Evolutionary conservation across 306 rosid species (phyloP), one percentile per base, ranked within the genome.

Genomic region (Purshia tridentata): DNA sequence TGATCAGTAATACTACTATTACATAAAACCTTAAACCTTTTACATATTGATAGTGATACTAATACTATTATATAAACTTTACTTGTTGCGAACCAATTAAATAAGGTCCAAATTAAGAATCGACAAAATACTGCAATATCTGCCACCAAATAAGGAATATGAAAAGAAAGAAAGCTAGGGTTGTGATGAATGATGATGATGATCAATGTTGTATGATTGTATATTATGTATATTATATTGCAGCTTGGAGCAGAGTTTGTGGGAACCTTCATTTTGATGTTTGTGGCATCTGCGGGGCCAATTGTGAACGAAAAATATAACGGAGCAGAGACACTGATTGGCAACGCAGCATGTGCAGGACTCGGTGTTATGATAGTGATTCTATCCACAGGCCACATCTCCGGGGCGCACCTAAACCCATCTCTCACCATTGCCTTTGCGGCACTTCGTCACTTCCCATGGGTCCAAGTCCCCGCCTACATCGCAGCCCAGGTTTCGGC

Each of bases 221-320:
- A 29, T 29, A 29, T 29, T 29, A 29, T 15, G 8, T 18, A 19
- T 2, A 11, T 20, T 41, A 57, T 42, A 46, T 64, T 64, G 44
- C 86, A 93, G 98, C 10, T 93, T 4, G 97, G 97, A 81, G 97
- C 98, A 58, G 98, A 93, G 86, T 93, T 93, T 57, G 97, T 93
- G 69, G 98, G 98, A 4, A 93, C 98, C 0, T 93, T 93, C 87
- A 80, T 93, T 59, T 44, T 93, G 66, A 93, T 93, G 84, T 93
- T 88, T 59, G 91, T 80, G 11, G 97, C 98, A 35, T 78, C 97
- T 1, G 98, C 98, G 2, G 98, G 92, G 16, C 98, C 98, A 0
- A 93, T 93, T 18, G 86, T 93, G 72, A 93, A 93, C 94, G 82
- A 88, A 73, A 93, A 93, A 81, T 93, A 91, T 90, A 11, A 66